Percentiles rank a stretch among this genome's conserved stretches.
Conservation (phyloP, 2,329 filamentous ascomycete species). For the Diaporthe vaccinii region DNA sequence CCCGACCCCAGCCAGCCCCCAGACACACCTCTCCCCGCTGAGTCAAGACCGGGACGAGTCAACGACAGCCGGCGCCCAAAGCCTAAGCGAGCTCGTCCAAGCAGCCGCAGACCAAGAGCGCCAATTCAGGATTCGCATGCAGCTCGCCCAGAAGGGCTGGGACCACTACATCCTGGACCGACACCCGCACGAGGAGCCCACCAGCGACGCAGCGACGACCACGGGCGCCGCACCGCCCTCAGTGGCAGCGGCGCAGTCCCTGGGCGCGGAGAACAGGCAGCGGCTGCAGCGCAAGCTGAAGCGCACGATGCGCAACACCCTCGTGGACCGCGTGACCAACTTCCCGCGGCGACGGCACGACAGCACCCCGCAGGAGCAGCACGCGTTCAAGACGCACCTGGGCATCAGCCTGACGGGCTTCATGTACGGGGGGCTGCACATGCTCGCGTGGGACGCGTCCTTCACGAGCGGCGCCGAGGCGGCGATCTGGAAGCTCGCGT, state of each 20-base stretch:
- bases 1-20: background rate
- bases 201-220: background rate
- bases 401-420: slow-evolving; percentile 30
- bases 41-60: background rate
- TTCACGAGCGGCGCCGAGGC: slow-evolving; percentile 23
- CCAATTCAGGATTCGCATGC: slow-evolving; percentile 30
- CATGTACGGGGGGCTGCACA: slow-evolving; percentile 36
- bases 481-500: slow-evolving; percentile 19
- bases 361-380: slow-evolving; percentile 6
- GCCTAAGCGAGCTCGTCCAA: slow-evolving; percentile 31
- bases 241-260: background rate
- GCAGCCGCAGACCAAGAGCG: slow-evolving; percentile 32
- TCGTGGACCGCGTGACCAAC: slow-evolving; percentile 37
- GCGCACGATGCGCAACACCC: slow-evolving; percentile 18
- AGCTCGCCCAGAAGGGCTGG: slow-evolving; percentile 32
- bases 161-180: slow-evolving; percentile 33
- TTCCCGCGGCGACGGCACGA: slow-evolving; percentile 33
- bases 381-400: slow-evolving; percentile 32
- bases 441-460: slow-evolving; percentile 31
- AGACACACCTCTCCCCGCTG: background rate
- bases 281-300: slow-evolving; percentile 6
- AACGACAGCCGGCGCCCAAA: background rate
- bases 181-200: background rate
- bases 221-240: background rate
- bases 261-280: background rate